These are phyloP conservation scores for Infundibulicybe gibba DNA, from an alignment of 768 basidiomycete genomes.

Conservation along the genomic window DNA sequence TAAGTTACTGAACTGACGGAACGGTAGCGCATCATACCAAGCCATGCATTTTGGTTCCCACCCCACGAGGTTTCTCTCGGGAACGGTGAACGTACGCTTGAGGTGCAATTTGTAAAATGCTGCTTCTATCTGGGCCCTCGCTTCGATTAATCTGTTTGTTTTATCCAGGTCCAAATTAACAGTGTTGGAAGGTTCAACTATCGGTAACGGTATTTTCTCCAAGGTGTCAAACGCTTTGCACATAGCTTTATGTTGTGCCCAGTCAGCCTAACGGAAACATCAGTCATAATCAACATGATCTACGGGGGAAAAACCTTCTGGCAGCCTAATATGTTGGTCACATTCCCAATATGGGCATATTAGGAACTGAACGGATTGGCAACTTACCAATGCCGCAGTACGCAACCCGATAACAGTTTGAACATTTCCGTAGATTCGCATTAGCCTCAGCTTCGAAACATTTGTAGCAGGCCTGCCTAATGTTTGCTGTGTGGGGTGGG, in stretches of 20 bases:
- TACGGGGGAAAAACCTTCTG: constrained; percentile 19
- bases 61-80: constrained; percentile 12
- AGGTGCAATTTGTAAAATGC: constrained; percentile 7
- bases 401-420: constrained; percentile 23
- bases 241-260: constrained; percentile 24
- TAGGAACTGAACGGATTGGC: too few species aligned
- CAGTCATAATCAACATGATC: neutral
- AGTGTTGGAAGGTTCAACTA: neutral
- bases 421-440: constrained; percentile 21
- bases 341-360: too few species aligned
- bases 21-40: constrained; percentile 8
- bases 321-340: too few species aligned
- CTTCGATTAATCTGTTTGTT: constrained; percentile 10
- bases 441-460: constrained; percentile 21
- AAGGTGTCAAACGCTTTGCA: constrained; percentile 26
- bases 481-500: constrained; percentile 18
- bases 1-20: neutral
- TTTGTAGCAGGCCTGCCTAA: constrained; percentile 25
- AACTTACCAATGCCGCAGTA: constrained; percentile 27
- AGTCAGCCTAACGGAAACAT: constrained; percentile 20
- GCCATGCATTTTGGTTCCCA: constrained; percentile 20
- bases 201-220: constrained; percentile 7
- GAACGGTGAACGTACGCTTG: constrained; percentile 7
- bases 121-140: constrained; percentile 9
- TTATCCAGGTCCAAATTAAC: constrained; percentile 10